Evolutionary conservation across 768 basidiomycete genomes (phyloP), one percentile per base, ranked within the genome.

Genomic region (Panus rudis): DNA sequence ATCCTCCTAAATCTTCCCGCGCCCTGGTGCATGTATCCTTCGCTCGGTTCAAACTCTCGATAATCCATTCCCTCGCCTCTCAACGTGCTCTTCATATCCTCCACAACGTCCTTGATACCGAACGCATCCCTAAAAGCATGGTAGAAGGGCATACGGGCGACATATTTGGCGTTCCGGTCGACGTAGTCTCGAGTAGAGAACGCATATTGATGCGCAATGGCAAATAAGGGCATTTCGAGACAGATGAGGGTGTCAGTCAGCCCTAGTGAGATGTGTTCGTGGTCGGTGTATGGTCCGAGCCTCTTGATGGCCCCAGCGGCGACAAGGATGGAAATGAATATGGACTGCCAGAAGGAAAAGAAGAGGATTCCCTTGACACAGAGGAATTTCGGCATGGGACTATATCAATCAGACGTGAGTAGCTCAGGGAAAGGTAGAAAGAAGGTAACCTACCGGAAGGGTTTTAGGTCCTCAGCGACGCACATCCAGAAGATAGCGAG

Each of bases 361-460:
- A 97, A 97, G 17, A 99, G 73, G 52, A 99, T 92, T 34, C 94
- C 94, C 60, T 99, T 99, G 52, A 99, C 92, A 59, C 92, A 99
- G 21, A 98, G 80, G 64, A 99, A 99, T 63, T 99, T 99, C 3
- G 96, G 92, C 52, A 93, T 78, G 0, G 92, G 92, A 10, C 94
- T 84, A 54, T 17, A 25, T 23, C 3, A 32, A 34, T 48, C 12
- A 46, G 41, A 28, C 21, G 22, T 42, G 39, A 39, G 32, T 17
- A 40, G 21, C 8, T 35, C 34, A 6, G 30, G 14, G 28, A 7
- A 40, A 24, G 22, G n/a, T 16, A 39, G 30, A 14, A 41, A 33
- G 24, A 13, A 23, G 32, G 14, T 19, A 10, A 59, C 81, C 52
- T 43, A 84, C 85, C 85, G 73, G 67, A 91, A 96, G 2, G 92